Evolutionary conservation across 2,329 filamentous ascomycete species (phyloP), one percentile per base, ranked within the genome.

Genomic region (Penicillium sp.): DNA sequence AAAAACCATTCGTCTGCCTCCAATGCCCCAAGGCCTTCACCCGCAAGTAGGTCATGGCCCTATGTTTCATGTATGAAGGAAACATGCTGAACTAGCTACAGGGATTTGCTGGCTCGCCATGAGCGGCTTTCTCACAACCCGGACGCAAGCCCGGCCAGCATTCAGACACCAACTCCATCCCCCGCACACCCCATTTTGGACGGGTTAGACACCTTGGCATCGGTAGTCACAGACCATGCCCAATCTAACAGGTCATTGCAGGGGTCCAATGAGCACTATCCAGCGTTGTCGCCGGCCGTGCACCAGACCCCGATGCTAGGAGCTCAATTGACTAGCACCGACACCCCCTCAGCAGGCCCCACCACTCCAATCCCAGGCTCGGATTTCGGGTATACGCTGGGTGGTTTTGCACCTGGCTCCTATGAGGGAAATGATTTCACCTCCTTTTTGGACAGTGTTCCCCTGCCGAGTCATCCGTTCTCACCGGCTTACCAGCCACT

Each of bases 351-450:
- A 4, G 59, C 52, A 45, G 54, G 57, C 18, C 53, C 62, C 21
- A 56, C 50, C 9, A 67, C 65, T 27, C 61, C 46, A 44, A 59
- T 65, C 38, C 54, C 66, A 4, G 63, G 64, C 9, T 44, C 58
- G 2, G 66, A 64, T 6, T 70, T 68, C 55, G 62, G 59, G 6
- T 64, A 64, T 16, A 22, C 54, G 2, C 42, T 65, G 3, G 36
- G 60, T 40, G 55, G 52, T 6, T 50, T 61, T 9, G 21, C 58
- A 1, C 39, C 64, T 0, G 48, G 53, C 1, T 39, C 60, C 3
- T 67, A 70, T 16, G 65, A 67, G n/a, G 67, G 64, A 0, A 67
- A 69, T 43, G 69, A 72, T 41, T 72, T 72, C 18, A 71, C 69
- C 2, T 71, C 69, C 0, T 72, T 72, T 18, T 51, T 72, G 27